Evolutionary conservation across 768 basidiomycete genomes (phyloP).

Genomic region (Boletus reticuloceps): DNA sequence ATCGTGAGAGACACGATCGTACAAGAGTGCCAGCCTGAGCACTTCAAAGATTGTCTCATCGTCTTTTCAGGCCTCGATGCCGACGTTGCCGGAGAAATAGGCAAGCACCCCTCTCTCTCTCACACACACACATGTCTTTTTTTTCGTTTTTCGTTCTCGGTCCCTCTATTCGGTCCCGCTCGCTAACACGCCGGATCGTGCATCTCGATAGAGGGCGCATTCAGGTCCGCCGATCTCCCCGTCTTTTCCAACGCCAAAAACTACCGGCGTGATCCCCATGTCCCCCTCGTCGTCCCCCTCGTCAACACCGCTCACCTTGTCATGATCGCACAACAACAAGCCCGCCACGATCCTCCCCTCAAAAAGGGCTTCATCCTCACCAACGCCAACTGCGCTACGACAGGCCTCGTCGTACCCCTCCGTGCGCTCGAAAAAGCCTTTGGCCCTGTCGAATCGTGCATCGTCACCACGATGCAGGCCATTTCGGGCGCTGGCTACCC

Average conservation of each 20-base stretch:
- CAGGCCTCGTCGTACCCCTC: constrained; percentile 89
- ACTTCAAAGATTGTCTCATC: constrained; percentile 78
- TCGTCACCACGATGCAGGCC: constrained; percentile 97
- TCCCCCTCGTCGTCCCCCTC: constrained; percentile 94
- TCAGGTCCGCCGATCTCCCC: constrained; percentile 82
- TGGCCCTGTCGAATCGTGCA: constrained; percentile 87
- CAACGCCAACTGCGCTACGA: constrained; percentile 98
- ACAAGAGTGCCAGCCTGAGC: constrained; percentile 69
- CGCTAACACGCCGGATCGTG: neutral
- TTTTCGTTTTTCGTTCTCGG: too few relatives aligned
- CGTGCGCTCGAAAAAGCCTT: constrained; percentile 86
- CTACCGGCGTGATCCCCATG: constrained; percentile 85
- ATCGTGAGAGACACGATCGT: constrained; percentile 57
- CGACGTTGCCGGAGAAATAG: constrained; percentile 93
- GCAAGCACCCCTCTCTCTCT: constrained; percentile 38
- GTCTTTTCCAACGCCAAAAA: constrained; percentile 99
- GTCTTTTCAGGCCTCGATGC: constrained; percentile 97
- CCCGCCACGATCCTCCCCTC: constrained; percentile 62
- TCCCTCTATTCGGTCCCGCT: neutral
- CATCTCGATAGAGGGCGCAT: constrained; percentile 57
- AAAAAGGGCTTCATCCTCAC: constrained; percentile 93
- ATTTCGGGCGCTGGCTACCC: constrained; percentile 99
- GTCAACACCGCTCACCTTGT: constrained; percentile 86
- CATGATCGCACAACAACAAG: constrained; percentile 81
- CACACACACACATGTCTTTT: too few relatives aligned